Conservation (phyloP, 1,139 yeast species). For the Lodderomyces oxycetoniae region DNA sequence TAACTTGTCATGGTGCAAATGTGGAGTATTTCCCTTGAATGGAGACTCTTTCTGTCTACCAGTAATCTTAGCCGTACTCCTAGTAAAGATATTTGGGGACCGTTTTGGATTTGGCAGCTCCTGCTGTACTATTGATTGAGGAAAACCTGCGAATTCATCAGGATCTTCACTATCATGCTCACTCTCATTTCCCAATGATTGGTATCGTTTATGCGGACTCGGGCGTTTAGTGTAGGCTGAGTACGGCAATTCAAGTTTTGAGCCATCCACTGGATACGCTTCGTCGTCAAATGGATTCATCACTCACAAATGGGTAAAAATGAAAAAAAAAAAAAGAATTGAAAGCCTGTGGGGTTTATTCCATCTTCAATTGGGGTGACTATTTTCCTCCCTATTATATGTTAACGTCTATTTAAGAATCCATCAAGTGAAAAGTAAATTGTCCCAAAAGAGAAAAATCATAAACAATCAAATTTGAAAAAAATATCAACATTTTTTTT, state of each 20-base stretch:
- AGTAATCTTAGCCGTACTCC: slow-evolving; percentile 47
- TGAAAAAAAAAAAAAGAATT: slow-evolving; percentile 1
- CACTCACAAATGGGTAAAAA: slow-evolving; percentile 2
- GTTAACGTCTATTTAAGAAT: too few species aligned
- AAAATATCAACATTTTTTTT: too few species aligned
- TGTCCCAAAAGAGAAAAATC: too few species aligned
- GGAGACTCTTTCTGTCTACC: slow-evolving; percentile 3
- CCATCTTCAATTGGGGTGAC: too few species aligned
- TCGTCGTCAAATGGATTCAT: slow-evolving; percentile 34
- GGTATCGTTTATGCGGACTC: slow-evolving; percentile 35
- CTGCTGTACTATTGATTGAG: slow-evolving; percentile 22
- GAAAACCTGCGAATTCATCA: slow-evolving; percentile 26
- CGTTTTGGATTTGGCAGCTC: slow-evolving; percentile 23
- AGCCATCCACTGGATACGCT: slow-evolving; percentile 10
- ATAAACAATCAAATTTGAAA: too few species aligned
- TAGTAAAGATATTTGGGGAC: slow-evolving; percentile 43
- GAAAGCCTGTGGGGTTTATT: too few species aligned
- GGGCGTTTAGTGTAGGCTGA: slow-evolving; percentile 30
- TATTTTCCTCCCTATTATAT: too few species aligned
- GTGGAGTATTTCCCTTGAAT: slow-evolving; percentile 22
- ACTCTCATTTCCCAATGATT: slow-evolving; percentile 22
- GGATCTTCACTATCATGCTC: slow-evolving; percentile 10
- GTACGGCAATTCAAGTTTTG: slow-evolving; percentile 24
- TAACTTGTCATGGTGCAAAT: slow-evolving; percentile 17
- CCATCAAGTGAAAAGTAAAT: too few species aligned